phyloP scores from a whole-genome alignment of 1,284 basidiomycete species.

The Macrocystidia cucumis region DNA sequence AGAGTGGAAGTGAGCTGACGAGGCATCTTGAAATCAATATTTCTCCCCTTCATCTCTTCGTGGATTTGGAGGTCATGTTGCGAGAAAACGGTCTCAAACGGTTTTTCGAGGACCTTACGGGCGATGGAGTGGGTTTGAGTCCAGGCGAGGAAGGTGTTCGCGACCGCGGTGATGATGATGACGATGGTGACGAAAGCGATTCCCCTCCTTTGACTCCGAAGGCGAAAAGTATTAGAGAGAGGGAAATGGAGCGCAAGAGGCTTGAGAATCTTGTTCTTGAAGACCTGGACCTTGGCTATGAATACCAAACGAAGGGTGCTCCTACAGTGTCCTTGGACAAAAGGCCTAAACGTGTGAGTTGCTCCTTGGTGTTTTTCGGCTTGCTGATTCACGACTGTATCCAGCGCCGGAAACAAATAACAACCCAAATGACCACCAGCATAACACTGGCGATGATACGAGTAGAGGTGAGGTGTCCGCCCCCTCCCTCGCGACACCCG shows the following conservation, averaged over 20 bases:
- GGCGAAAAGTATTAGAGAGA: slow-evolving; percentile 12
- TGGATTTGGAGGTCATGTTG: slow-evolving; percentile 53
- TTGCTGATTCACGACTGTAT: too few relatives aligned
- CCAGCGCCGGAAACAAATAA: too few relatives aligned
- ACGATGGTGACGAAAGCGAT: slow-evolving; percentile 17
- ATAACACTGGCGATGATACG: too few relatives aligned
- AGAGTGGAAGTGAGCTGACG: slow-evolving; percentile 18
- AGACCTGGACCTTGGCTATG: slow-evolving; percentile 43
- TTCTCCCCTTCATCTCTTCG: slow-evolving; percentile 63
- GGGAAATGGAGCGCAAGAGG: slow-evolving; percentile 28
- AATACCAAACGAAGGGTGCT: slow-evolving; percentile 29
- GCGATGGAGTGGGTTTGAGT: neutral
- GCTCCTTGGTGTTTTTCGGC: too few relatives aligned
- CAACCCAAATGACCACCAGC: too few relatives aligned
- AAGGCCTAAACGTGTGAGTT: too few relatives aligned
- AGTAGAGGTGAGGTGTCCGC: slow-evolving; percentile 49
- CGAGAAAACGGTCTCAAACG: slow-evolving; percentile 27
- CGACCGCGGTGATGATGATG: slow-evolving; percentile 6
- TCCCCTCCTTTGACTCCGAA: slow-evolving; percentile 31
- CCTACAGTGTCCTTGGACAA: too few relatives aligned
- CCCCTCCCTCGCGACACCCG: slow-evolving; percentile 27
- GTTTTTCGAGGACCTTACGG: slow-evolving; percentile 29
- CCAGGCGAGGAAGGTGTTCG: too few relatives aligned
- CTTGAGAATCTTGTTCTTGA: slow-evolving; percentile 45
- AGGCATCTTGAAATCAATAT: too few relatives aligned